Conservation (phyloP, 176 grass and related monocot genomes). For the Poa pratensis region DNA sequence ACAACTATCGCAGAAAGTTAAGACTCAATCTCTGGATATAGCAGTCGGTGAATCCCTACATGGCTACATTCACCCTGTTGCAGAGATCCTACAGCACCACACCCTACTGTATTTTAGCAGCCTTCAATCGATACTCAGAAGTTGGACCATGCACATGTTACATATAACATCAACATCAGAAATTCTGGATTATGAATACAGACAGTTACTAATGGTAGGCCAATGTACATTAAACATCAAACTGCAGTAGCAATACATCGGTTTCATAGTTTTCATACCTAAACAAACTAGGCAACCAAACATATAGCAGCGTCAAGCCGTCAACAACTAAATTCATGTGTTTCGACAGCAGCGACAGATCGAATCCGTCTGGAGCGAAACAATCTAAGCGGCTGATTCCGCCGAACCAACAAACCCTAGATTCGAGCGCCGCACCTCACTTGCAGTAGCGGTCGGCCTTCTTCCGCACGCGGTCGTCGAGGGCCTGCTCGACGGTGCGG, state of each 20-base stretch:
- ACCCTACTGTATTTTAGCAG: not conserved
- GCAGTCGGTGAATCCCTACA: not conserved
- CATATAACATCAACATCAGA: not conserved
- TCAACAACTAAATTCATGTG: not conserved
- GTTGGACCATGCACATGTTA: not conserved
- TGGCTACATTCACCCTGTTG: not conserved
- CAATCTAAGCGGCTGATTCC: not conserved
- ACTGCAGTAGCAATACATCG: not conserved
- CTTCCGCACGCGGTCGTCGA: constrained; percentile 93
- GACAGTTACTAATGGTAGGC: not conserved
- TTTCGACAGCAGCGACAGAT: constrained; percentile 1
- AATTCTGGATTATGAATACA: constrained; percentile 9
- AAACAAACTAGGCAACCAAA: not conserved
- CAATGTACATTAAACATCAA: not conserved
- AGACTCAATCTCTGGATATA: not conserved
- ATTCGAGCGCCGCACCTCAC: constrained; percentile 57
- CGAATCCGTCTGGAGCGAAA: not conserved
- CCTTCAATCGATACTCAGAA: not conserved
- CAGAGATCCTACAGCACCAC: not conserved
- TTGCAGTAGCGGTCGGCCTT: constrained; percentile 99
- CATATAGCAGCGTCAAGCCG: not conserved
- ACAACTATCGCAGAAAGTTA: not conserved
- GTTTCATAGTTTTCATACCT: not conserved
- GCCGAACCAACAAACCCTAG: constrained; percentile 50
- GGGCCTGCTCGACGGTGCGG: constrained; percentile 76